phyloP scores from a whole-genome alignment of 768 basidiomycete genomes.

The Strobilomyces dryophilus region DNA sequence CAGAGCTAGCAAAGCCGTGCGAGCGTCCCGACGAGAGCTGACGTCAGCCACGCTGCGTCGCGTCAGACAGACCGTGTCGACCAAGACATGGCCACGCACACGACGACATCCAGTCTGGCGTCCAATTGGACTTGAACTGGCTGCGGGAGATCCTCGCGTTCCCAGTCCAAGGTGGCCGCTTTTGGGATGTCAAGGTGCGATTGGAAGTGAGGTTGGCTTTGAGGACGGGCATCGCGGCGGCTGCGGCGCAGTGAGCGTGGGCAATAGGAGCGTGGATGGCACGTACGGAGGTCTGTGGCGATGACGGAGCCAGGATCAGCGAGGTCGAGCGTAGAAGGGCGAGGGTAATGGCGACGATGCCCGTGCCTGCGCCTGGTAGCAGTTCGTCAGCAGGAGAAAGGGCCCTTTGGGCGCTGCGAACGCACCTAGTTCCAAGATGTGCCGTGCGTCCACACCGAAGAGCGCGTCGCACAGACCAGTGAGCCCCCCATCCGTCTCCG shows the following conservation, averaged over 20 bases:
- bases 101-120: conserved; percentile 54
- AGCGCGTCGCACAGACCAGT: conserved; percentile 32
- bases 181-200: conserved; percentile 32
- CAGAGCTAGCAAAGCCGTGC: conserved; percentile 38
- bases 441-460: conserved; percentile 36
- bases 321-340: conserved; percentile 44
- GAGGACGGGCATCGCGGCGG: conserved; percentile 77
- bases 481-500: conserved; percentile 1
- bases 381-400: background rate
- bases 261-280: background rate
- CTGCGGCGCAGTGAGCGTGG: conserved; percentile 35
- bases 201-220: conserved; percentile 62
- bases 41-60: conserved; percentile 81
- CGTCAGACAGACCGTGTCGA: background rate
- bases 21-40: conserved; percentile 69
- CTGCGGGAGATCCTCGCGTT: conserved; percentile 50
- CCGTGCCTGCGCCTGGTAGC: conserved; percentile 73
- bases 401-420: background rate
- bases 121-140: conserved; percentile 37
- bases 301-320: conserved; percentile 36
- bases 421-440: conserved; percentile 70
- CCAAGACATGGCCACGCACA: conserved; percentile 44
- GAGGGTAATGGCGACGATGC: conserved; percentile 70
- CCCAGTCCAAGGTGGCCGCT: conserved; percentile 69
- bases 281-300: conserved; percentile 73